phyloP scores from a whole-genome alignment of 2,329 filamentous ascomycete genomes.

The Arthrobotrys conoides region DNA sequence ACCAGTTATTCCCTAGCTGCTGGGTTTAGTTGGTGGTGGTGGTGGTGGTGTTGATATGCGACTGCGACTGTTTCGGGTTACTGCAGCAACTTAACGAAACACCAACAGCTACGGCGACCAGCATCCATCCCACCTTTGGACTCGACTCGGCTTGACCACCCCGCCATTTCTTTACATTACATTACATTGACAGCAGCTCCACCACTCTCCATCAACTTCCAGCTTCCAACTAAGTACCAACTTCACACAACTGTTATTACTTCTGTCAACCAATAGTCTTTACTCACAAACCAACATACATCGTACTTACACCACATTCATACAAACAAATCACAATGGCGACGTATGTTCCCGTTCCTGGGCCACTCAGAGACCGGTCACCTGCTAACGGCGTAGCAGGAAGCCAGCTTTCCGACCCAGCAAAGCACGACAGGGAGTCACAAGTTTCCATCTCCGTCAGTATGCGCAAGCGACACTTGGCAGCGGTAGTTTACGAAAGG shows the following conservation, averaged over 20 bases:
- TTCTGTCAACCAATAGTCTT: background rate
- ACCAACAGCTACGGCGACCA: background rate
- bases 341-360: slow-evolving; percentile 25
- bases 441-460: slow-evolving; percentile 93
- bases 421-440: slow-evolving; percentile 85
- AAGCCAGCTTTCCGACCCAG: slow-evolving; percentile 80
- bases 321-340: slow-evolving; percentile 41
- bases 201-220: too few species aligned
- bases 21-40: too few species aligned
- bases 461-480: slow-evolving; percentile 98
- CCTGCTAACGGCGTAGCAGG: slow-evolving; percentile 20
- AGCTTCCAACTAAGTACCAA: background rate
- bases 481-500: slow-evolving; percentile 93
- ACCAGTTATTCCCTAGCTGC: too few species aligned
- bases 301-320: background rate
- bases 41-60: background rate
- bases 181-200: too few species aligned
- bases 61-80: background rate
- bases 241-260: background rate
- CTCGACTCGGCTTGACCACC: background rate
- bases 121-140: background rate
- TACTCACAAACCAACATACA: background rate
- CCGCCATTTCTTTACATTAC: too few species aligned
- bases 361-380: background rate
- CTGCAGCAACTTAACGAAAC: slow-evolving; percentile 1